Base-by-base conservation (phyloP, 2,329 filamentous ascomycete genomes). In the Aureobasidium zeae region DNA sequence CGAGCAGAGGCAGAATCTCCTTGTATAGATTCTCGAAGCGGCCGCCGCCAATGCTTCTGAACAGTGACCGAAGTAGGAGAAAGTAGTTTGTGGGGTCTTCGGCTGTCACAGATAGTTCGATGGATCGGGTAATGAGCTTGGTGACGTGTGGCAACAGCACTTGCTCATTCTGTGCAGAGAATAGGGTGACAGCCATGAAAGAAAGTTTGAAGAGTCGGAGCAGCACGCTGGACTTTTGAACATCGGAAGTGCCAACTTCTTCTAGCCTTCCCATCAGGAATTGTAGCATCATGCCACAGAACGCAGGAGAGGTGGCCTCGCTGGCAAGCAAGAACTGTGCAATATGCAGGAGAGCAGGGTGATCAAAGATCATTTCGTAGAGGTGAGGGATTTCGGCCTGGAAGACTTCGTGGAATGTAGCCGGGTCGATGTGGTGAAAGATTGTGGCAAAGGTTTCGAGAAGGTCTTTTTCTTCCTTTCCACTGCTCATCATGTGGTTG, bases 41-140 rank as follows among this genome's bases (percentile, higher is more conserved):
- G 6, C 91, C 93, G 37, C 91, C 93, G 16, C 91, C 91, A 42
- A 99, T 99, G 59, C 89, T 96, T 45, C 91, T 72, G 62, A 99
- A 99, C 2, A 99, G 69, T 0, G 88, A 95, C 24, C 91, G 76
- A 28, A 99, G 70, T 1, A 99, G 74, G 9, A 95, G 72, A 64
- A 98, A 99, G 65, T 98, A 98, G 62, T 99, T 98, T 76, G 95
- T 94, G 0, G 93, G 93, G 59, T 96, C 89, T 55, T 95, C 87
- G 0, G 91, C 93, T 46, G 83, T 93, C 5, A 91, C 94, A 1
- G 89, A 95, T 26, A 96, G 70, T 63, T 96, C 86, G 50, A 99
- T 95, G 7, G 89, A 96, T 63, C 94, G 88, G 10, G 89, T 95
- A 49, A 98, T 86, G 51, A 99, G 94, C 59, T 93, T 93, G 44